Percentiles rank a stretch among this genome's conserved stretches.
phyloP scores from a whole-genome alignment of 352 stramenopile species.

The Blastocystis sp. region DNA sequence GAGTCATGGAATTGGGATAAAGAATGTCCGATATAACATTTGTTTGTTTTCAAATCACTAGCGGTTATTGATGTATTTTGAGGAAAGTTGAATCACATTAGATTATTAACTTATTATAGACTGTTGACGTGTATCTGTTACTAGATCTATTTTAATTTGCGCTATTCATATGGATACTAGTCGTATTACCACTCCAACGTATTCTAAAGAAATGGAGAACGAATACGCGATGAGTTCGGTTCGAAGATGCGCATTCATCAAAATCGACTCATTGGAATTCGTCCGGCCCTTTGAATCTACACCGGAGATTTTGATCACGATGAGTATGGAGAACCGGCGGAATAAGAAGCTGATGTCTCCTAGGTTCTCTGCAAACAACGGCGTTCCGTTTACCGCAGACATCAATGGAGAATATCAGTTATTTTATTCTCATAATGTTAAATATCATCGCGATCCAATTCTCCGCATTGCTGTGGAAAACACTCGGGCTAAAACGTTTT shows the following conservation, averaged over 20 bases:
- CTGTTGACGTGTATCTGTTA: neutral
- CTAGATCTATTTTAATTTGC: neutral
- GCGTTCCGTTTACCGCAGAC: neutral
- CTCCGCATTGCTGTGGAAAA: slow-evolving; percentile 56
- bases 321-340: slow-evolving; percentile 53
- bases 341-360: slow-evolving; percentile 55
- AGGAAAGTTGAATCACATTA: neutral
- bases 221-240: slow-evolving; percentile 57
- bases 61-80: neutral
- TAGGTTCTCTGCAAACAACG: slow-evolving; percentile 41
- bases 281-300: slow-evolving; percentile 44
- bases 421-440: slow-evolving; percentile 55
- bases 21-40: neutral
- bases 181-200: neutral
- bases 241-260: slow-evolving; percentile 35
- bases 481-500: slow-evolving; percentile 59
- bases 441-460: slow-evolving; percentile 53
- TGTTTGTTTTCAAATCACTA: neutral
- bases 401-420: slow-evolving; percentile 53
- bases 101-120: too few species aligned
- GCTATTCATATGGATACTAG: neutral
- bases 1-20: slow-evolving; percentile 53
- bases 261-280: slow-evolving; percentile 31
- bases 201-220: slow-evolving; percentile 61
- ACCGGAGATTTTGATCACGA: slow-evolving; percentile 45